These are phyloP conservation scores for Oryza meridionalis DNA, from an alignment of 176 grass and related monocot genomes.

Conservation along the genomic window DNA sequence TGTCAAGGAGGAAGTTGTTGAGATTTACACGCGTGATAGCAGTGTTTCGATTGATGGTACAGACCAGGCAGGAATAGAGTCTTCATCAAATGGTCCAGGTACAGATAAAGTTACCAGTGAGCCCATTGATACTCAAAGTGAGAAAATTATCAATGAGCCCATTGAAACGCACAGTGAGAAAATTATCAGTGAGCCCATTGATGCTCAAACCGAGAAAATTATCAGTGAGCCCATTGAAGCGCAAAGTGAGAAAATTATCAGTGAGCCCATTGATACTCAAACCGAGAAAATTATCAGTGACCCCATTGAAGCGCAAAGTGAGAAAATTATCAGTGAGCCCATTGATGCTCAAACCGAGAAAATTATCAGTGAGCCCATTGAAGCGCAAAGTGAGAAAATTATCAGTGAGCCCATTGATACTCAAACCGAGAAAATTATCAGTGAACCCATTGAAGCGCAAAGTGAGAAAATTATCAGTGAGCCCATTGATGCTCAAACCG, in stretches of 20 bases:
- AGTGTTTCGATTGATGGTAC: conserved; percentile 27
- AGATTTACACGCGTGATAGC: conserved; percentile 39
- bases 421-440: not conserved
- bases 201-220: too few relatives aligned
- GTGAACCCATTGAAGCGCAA: conserved; percentile 29
- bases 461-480: conserved; percentile 22
- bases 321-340: too few relatives aligned
- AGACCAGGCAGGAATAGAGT: conserved; percentile 35
- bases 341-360: too few relatives aligned
- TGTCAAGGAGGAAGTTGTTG: conserved; percentile 53
- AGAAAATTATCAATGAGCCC: too few relatives aligned
- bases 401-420: conserved; percentile 27
- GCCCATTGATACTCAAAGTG: too few relatives aligned
- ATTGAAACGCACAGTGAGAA: not conserved
- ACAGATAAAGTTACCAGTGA: not conserved
- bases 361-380: conserved; percentile 25
- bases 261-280: conserved; percentile 2
- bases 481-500: not conserved
- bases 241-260: not conserved
- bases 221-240: too few relatives aligned
- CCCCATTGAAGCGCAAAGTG: too few relatives aligned
- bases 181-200: too few relatives aligned
- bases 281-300: not conserved
- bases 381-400: conserved; percentile 19
- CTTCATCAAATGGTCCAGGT: conserved; percentile 30